These are phyloP conservation scores for Eucommia ulmoides DNA, from an alignment of 257 asterid species.

Conservation along the genomic window DNA sequence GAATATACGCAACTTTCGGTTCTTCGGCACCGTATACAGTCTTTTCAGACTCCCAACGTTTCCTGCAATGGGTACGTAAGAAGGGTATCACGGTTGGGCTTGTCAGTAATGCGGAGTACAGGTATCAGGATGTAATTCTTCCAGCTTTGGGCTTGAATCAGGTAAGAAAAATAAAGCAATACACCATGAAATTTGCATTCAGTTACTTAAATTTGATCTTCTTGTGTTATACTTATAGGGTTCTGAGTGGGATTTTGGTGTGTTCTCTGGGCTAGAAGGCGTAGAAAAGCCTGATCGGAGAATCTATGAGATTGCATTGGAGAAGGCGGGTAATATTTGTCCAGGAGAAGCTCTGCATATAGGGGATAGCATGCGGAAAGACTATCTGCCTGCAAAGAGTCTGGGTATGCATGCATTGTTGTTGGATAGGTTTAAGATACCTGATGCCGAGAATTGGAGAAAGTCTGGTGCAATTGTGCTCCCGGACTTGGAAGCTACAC, in stretches of 20 bases:
- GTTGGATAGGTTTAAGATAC: slow-evolving; percentile 63
- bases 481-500: slow-evolving; percentile 59
- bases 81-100: slow-evolving; percentile 63
- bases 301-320: slow-evolving; percentile 66
- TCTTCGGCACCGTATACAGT: slow-evolving; percentile 79
- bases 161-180: slow-evolving; percentile 24
- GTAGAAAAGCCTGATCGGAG: slow-evolving; percentile 84
- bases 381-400: slow-evolving; percentile 64
- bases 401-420: slow-evolving; percentile 76
- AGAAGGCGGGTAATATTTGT: slow-evolving; percentile 73
- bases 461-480: slow-evolving; percentile 75
- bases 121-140: slow-evolving; percentile 85
- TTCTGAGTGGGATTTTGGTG: slow-evolving; percentile 95
- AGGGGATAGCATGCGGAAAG: slow-evolving; percentile 89
- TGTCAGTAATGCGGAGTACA: slow-evolving; percentile 88
- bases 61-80: slow-evolving; percentile 72
- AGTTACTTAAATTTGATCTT: too few relatives aligned
- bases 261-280: slow-evolving; percentile 93
- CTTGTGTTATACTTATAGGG: slow-evolving; percentile 32
- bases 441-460: slow-evolving; percentile 72
- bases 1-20: slow-evolving; percentile 83
- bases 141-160: slow-evolving; percentile 77
- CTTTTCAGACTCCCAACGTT: slow-evolving; percentile 74
- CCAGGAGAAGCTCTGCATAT: slow-evolving; percentile 79
- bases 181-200: neutral